Evolutionary conservation across 148 eudicot species (phyloP).

Genomic region (Oxyria digyna): DNA sequence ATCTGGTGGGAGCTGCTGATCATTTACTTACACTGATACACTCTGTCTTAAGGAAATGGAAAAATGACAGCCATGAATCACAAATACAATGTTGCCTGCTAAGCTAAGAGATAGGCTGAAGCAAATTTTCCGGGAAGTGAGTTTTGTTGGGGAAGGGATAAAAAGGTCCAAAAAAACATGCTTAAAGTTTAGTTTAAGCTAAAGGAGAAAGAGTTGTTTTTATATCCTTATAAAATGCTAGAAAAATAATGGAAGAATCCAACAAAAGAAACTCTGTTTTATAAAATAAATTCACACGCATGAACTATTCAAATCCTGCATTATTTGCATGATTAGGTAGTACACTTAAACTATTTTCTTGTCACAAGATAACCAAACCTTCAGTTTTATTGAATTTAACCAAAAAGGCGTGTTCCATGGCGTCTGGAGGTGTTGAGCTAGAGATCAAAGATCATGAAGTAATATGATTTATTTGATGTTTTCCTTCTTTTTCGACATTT

Average conservation of each 20-base stretch:
- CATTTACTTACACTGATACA: neutral
- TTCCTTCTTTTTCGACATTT: neutral
- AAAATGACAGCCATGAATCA: neutral
- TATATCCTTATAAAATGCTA: conserved; percentile 2
- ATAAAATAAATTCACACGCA: neutral
- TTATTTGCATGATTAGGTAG: conserved; percentile 3
- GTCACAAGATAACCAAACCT: neutral
- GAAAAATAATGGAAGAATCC: neutral
- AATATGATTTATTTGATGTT: neutral
- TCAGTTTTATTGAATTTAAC: neutral
- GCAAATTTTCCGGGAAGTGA: neutral
- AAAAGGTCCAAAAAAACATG: neutral
- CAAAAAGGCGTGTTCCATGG: neutral
- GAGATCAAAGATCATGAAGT: conserved; percentile 5
- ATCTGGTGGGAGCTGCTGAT: neutral
- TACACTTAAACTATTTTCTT: neutral
- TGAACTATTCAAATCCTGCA: neutral
- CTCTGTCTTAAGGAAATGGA: conserved; percentile 3
- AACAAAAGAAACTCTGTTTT: neutral
- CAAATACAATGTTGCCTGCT: neutral
- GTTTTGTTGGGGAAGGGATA: conserved; percentile 5
- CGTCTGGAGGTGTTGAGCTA: conserved; percentile 2
- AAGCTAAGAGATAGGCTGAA: conserved; percentile 3
- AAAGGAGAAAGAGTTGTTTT: neutral
- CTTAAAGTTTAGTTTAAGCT: conserved; percentile 1